These are phyloP conservation scores for Trapa incisa DNA, from an alignment of 345 rosid genomes.

Conservation along the genomic window DNA sequence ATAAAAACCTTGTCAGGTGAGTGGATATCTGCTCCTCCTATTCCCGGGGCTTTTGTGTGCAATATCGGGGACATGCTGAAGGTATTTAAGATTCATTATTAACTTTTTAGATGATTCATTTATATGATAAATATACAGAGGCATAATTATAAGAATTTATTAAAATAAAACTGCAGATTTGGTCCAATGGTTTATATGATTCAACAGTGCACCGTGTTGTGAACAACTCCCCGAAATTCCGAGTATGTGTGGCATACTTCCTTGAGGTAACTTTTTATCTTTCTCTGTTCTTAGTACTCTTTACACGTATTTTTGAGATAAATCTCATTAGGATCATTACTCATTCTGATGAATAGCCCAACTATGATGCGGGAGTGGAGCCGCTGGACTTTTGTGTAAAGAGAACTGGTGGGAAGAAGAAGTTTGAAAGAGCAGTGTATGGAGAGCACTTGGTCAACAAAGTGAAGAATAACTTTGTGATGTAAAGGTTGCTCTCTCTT, in stretches of 20 bases:
- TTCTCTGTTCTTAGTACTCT: constrained; percentile 1
- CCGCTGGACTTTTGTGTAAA: constrained; percentile 52
- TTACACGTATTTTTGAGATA: not conserved
- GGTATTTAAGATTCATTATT: constrained; percentile 20
- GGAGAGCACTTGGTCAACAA: constrained; percentile 80
- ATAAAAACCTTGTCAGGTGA: constrained; percentile 64
- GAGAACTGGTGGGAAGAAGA: constrained; percentile 32
- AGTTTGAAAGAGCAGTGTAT: constrained; percentile 49
- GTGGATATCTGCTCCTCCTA: constrained; percentile 81
- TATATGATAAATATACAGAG: not conserved
- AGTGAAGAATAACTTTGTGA: constrained; percentile 51
- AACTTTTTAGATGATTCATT: not conserved
- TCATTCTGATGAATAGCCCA: constrained; percentile 34
- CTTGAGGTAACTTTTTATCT: constrained; percentile 43
- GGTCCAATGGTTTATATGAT: constrained; percentile 68
- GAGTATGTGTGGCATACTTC: constrained; percentile 61
- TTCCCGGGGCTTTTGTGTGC: constrained; percentile 77
- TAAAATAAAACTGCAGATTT: constrained; percentile 35
- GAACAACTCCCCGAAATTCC: constrained; percentile 44
- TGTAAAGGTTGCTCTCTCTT: constrained; percentile 5
- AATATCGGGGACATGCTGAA: constrained; percentile 93
- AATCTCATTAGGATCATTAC: not conserved
- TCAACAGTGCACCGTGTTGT: constrained; percentile 67
- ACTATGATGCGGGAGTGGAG: constrained; percentile 57
- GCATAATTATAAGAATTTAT: not conserved